Evolutionary conservation across 139 green algal genomes (phyloP), one percentile per base, ranked within the genome.

Genomic region (Chlamydomonas sp.): DNA sequence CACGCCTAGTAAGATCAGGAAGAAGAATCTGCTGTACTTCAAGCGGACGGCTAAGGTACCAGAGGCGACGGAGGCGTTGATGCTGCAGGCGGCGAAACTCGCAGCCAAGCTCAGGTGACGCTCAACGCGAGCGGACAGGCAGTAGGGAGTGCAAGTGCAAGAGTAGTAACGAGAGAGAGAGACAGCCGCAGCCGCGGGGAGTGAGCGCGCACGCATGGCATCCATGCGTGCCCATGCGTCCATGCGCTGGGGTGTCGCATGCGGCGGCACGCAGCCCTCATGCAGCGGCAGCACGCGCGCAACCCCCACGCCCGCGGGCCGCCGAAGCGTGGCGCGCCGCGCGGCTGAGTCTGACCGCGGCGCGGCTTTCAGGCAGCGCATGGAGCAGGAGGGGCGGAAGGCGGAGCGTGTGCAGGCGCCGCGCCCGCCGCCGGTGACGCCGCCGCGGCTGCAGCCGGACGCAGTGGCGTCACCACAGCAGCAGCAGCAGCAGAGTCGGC

Each of bases 1-100:
- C 26, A 22, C 62, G 34, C 26, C 66, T 48, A 33, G 31, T 22
- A 30, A 26, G 4, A 60, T 62, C 1, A 36, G 63, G n/a, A 35
- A 67, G 26, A 34, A 64, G 16, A 88, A 90, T 65, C 43, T 89
- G 1, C 58, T 71, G n/a, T 89, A 85, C 57, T 90, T 74, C 58
- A 73, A 73, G 5, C 54, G 33, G 1, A 89, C 81, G 0, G 62
- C 58, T 10, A 33, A 58, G 4, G 10, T 70, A 22, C 33, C 54
- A 34, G 50, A 63, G 13, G 13, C 35, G 2, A 73, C 74, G 20
- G 48, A 37, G 2, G 67, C 79, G 33, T 50, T 84, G 31, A 81
- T 86, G 77, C 4, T 57, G 16, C 59, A 74, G 60, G 58, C 63
- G 62, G 33, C 74, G n/a, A 20, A 50, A 34, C 30, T 65, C 54